Evolutionary conservation across 306 rosid species (phyloP).

Genomic region (Malus sieversii): DNA sequence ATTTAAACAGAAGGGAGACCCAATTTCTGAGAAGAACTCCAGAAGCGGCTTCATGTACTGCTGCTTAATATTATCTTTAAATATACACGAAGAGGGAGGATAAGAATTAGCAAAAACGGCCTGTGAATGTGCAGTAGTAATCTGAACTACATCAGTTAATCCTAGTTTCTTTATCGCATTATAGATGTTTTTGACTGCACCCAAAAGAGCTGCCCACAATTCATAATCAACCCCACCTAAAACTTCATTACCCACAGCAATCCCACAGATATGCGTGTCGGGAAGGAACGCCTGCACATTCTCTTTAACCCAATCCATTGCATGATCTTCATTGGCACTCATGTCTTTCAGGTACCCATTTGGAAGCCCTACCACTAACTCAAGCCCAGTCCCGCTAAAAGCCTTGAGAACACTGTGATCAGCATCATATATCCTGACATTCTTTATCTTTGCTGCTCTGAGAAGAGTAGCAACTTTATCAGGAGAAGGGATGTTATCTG

Average conservation of each 20-base stretch:
- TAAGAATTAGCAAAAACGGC: constrained; percentile 69
- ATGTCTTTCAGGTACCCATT: constrained; percentile 60
- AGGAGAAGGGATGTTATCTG: constrained; percentile 85
- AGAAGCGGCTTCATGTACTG: constrained; percentile 86
- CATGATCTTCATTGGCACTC: constrained; percentile 66
- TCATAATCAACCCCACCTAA: constrained; percentile 54
- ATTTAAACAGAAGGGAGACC: constrained; percentile 91
- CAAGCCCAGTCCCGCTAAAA: constrained; percentile 80
- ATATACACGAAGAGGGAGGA: constrained; percentile 88
- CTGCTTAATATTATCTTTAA: constrained; percentile 45
- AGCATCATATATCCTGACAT: constrained; percentile 75
- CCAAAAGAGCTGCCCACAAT: constrained; percentile 54
- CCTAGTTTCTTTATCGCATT: constrained; percentile 55
- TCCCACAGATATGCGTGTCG: constrained; percentile 59
- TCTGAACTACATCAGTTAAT: constrained; percentile 50
- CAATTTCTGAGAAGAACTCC: constrained; percentile 74
- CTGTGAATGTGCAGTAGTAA: constrained; percentile 69
- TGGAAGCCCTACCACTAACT: constrained; percentile 73
- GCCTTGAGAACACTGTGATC: constrained; percentile 87
- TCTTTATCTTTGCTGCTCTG: constrained; percentile 74
- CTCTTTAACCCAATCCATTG: constrained; percentile 83
- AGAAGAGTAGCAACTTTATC: constrained; percentile 83
- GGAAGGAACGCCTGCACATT: constrained; percentile 85
- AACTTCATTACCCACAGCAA: constrained; percentile 87
- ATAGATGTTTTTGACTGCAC: constrained; percentile 72